Evolutionary conservation across 305 asterid genomes (phyloP), one percentile per base, ranked within the genome.

Genomic region (Fraxinus sp.): DNA sequence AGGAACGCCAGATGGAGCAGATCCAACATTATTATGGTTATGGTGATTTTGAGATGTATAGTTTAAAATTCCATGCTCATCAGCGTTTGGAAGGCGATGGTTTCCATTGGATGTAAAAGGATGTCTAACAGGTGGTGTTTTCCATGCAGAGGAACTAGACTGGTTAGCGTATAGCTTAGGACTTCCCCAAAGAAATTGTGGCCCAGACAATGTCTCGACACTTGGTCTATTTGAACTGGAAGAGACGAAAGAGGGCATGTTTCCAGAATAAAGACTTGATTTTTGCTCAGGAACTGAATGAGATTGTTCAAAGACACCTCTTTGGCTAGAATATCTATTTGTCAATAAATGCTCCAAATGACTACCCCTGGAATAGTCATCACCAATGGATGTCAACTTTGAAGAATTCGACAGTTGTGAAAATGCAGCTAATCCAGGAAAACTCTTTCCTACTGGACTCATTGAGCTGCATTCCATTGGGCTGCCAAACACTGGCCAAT

Each of bases 1-100:
- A 66, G 90, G 90, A 81, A 84, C 78, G 71, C 89, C 89, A 79
- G 97, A 85, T 52, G 94, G 97, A 87, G 97, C 95, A 68, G 97
- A 91, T 72, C 93, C 95, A 78, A 81, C 86, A 78, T 85, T 62
- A 62, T 62, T 86, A 72, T 85, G 90, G 28, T 6, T 62, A 22
- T 22, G 32, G 6, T 7, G 71, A 62, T 62, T 78, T 62, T 22
- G 71, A 62, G 71, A 62, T 20, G 92, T 84, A 79, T 77, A 74
- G 44, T 83, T 74, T 78, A 86, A 76, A 62, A 87, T 74, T 13
- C 87, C 84, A 24, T 75, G 88, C 64, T 78, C 84, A 81, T 62
- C 71, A 2, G 91, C 52, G 80, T 78, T 83, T 33, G 91, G 81
- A 80, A 87, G 83, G 44, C 84, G 87, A 46, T 81, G 85, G 37